phyloP scores from a whole-genome alignment of 2,329 filamentous ascomycete genomes.

The Calonectria honghensis region DNA sequence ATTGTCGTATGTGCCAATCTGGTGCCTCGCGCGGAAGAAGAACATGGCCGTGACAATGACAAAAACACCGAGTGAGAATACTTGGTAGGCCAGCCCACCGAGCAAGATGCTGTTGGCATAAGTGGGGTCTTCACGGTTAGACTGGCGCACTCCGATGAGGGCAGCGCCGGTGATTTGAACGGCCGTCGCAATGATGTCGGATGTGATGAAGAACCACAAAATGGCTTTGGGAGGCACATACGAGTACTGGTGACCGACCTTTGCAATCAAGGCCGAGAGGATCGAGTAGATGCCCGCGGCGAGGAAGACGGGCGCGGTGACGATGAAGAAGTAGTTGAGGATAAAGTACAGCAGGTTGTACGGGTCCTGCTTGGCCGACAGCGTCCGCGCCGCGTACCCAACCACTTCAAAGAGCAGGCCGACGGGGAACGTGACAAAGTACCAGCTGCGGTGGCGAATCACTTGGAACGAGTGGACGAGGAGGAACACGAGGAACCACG shows the following conservation, averaged over 20 bases:
- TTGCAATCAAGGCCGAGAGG: constrained; percentile 69
- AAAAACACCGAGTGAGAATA: constrained; percentile 70
- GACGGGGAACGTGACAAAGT: constrained; percentile 67
- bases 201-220: constrained; percentile 72
- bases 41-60: constrained; percentile 66
- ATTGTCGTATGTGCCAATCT: constrained; percentile 48
- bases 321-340: constrained; percentile 77
- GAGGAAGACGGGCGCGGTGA: constrained; percentile 75
- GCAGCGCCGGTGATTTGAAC: constrained; percentile 73
- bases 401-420: constrained; percentile 69
- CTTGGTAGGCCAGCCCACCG: constrained; percentile 73
- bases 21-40: constrained; percentile 60
- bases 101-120: constrained; percentile 73
- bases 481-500: constrained; percentile 65
- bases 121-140: constrained; percentile 69
- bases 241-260: constrained; percentile 65
- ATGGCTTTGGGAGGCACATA: constrained; percentile 68
- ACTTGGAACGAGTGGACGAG: constrained; percentile 61
- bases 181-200: constrained; percentile 72
- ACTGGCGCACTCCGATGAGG: constrained; percentile 70
- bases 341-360: constrained; percentile 75
- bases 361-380: constrained; percentile 70
- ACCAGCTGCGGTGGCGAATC: constrained; percentile 64
- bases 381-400: constrained; percentile 68
- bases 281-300: constrained; percentile 74